phyloP scores from a whole-genome alignment of 495 filamentous ascomycete species.

The Neurospora sp. region DNA sequence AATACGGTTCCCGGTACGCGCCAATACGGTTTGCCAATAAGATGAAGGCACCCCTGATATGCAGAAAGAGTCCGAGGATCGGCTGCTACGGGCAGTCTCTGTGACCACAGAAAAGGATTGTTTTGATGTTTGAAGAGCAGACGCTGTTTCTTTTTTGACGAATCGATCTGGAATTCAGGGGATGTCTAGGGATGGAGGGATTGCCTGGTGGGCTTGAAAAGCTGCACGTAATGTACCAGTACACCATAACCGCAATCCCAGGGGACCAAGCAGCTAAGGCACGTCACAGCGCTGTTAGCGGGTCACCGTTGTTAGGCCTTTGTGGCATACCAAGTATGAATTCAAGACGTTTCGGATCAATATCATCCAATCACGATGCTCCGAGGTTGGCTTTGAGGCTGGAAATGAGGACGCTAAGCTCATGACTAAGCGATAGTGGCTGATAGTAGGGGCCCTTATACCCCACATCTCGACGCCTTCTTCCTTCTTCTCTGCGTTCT shows the following conservation, averaged over 20 bases:
- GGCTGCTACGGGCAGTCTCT: background rate
- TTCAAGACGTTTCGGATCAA: slow-evolving; percentile 4
- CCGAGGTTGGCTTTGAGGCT: background rate
- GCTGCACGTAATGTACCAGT: background rate
- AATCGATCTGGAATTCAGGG: background rate
- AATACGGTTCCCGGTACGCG: background rate
- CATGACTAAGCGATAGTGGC: background rate
- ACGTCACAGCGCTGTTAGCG: slow-evolving; percentile 10
- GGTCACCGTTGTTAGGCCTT: background rate
- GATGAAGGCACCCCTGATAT: background rate
- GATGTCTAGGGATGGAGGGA: background rate
- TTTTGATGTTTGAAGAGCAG: background rate
- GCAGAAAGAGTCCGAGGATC: background rate
- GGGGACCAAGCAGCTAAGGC: slow-evolving; percentile 4
- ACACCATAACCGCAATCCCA: background rate
- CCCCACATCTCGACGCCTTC: background rate
- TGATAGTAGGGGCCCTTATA: background rate
- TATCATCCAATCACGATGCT: slow-evolving; percentile 4
- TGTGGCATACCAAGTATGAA: background rate
- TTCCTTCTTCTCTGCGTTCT: background rate
- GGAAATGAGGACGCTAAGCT: background rate
- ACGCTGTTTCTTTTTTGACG: background rate
- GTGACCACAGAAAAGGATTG: background rate
- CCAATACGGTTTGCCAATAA: background rate
- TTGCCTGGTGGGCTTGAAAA: background rate